phyloP scores from a whole-genome alignment of 2,329 filamentous ascomycete genomes.

The Calonectria leucothoes region DNA sequence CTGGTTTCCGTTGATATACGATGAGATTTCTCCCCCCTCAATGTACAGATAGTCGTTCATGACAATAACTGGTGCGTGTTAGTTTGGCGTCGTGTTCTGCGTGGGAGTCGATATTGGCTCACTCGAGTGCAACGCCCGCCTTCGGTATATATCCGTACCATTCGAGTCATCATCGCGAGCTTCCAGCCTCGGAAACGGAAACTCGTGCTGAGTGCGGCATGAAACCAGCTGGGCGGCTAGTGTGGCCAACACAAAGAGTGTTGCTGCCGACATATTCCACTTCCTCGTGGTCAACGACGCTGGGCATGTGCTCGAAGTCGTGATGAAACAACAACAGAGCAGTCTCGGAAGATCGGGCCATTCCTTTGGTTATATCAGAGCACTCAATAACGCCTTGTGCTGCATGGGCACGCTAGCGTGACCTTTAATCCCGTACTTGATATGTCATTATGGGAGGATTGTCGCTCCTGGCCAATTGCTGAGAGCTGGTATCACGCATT shows the following conservation, averaged over 20 bases:
- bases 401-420: not conserved
- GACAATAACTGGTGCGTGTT: not conserved
- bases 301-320: not conserved
- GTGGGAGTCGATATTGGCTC: not conserved
- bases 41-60: conserved; percentile 9
- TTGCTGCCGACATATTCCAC: not conserved
- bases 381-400: not conserved
- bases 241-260: not conserved
- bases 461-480: not conserved
- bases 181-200: not conserved
- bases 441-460: not conserved
- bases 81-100: not conserved
- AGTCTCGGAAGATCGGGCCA: not conserved
- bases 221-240: not conserved
- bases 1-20: not conserved
- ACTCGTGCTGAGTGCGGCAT: not conserved
- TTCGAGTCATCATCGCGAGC: not conserved
- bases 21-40: conserved; percentile 11
- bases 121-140: conserved; percentile 12
- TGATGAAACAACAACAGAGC: not conserved
- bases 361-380: not conserved
- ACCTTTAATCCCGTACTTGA: no score
- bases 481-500: not conserved
- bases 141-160: not conserved
- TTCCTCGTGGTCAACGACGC: not conserved